phyloP scores from a whole-genome alignment of 345 rosid genomes.

The Dipteronia sinensis region DNA sequence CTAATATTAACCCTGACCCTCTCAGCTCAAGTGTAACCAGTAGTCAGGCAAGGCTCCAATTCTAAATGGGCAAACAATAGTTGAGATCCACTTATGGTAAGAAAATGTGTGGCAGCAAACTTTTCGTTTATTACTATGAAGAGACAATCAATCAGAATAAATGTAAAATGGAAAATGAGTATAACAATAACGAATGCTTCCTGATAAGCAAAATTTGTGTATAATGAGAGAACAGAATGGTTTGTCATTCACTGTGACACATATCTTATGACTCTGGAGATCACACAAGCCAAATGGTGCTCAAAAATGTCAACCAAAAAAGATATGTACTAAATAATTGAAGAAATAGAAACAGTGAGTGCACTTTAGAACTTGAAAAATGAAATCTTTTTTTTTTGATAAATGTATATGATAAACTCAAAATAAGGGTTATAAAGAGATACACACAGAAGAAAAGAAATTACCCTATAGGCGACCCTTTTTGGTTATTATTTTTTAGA shows the following conservation, averaged over 20 bases:
- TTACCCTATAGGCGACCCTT: conserved; percentile 56
- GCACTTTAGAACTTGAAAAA: not conserved
- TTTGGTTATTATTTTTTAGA: conserved; percentile 53
- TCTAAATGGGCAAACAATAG: not conserved
- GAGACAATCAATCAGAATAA: not conserved
- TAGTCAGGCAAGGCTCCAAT: not conserved
- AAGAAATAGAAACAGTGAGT: not conserved
- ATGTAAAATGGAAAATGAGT: not conserved
- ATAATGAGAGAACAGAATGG: not conserved
- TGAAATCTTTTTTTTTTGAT: not conserved
- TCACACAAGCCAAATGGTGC: not conserved
- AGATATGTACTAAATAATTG: not conserved
- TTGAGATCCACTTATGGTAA: not conserved
- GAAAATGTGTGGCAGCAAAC: not conserved
- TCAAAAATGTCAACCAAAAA: not conserved
- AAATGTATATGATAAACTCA: not conserved
- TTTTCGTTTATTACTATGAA: not conserved
- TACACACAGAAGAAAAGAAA: conserved; percentile 21
- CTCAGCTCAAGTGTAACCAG: not conserved
- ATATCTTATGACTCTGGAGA: not conserved
- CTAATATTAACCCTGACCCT: no score
- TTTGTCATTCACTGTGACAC: not conserved
- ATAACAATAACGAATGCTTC: not conserved
- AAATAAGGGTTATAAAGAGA: not conserved
- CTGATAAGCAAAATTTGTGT: not conserved